A percentile compares a stretch with the other conserved stretches of the same genome.
Conservation (phyloP, 2,329 filamentous ascomycete genomes). For the Beauveria sp. region DNA sequence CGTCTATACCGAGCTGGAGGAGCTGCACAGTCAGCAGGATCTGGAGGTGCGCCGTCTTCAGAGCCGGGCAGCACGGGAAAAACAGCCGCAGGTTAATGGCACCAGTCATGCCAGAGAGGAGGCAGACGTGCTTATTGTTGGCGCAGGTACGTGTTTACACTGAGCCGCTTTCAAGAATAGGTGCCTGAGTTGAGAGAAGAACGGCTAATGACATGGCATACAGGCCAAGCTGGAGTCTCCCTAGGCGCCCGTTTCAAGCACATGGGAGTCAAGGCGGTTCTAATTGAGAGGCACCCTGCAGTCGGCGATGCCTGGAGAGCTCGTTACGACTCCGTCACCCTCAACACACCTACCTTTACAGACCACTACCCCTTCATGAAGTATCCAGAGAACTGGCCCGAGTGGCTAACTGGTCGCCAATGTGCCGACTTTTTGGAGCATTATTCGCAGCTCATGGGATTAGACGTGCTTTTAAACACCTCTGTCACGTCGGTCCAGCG, state of each 20-base stretch:
- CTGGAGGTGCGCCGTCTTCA: background rate
- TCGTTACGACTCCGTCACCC: conserved; percentile 8
- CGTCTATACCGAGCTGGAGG: conserved; percentile 4
- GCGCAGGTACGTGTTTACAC: background rate
- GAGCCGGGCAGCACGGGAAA: background rate
- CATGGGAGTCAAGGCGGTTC: background rate
- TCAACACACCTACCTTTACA: conserved; percentile 10
- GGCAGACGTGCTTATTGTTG: conserved; percentile 1
- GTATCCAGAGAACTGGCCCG: conserved; percentile 4
- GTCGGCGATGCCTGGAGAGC: conserved; percentile 7
- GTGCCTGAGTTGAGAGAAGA: too few species aligned
- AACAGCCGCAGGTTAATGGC: background rate
- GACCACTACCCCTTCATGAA: conserved; percentile 11
- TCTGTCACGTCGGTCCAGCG: conserved; percentile 27
- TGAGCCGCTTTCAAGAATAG: too few species aligned
- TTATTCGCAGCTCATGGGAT: conserved; percentile 3
- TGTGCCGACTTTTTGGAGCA: conserved; percentile 5
- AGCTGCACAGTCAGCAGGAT: background rate
- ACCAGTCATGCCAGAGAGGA: background rate
- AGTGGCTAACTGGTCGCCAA: conserved; percentile 9
- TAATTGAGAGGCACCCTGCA: background rate
- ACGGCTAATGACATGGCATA: too few species aligned
- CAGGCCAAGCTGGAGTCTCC: background rate
- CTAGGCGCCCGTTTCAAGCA: background rate
- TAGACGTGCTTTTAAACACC: conserved; percentile 5